phyloP scores from a whole-genome alignment of 164 flowering plant species.

The Tetracentron sinense region DNA sequence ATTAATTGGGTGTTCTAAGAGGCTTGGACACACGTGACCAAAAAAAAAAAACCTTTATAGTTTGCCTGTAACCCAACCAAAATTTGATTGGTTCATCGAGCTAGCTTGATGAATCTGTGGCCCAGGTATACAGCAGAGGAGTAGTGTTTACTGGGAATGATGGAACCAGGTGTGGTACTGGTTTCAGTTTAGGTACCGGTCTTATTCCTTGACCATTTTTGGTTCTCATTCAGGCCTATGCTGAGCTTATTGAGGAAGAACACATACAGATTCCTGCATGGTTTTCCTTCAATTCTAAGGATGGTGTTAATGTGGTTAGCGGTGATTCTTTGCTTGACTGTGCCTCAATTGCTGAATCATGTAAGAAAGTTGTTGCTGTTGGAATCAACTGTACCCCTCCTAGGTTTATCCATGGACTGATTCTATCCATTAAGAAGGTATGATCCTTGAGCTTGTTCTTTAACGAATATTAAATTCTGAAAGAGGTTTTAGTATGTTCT shows the following conservation, averaged over 20 bases:
- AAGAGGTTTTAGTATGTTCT: background rate
- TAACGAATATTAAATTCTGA: background rate
- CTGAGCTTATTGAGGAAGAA: conserved; percentile 74
- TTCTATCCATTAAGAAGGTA: conserved; percentile 60
- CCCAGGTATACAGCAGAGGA: background rate
- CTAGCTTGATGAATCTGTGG: background rate
- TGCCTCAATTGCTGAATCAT: conserved; percentile 60
- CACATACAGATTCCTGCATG: conserved; percentile 70
- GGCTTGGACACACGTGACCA: too few species aligned
- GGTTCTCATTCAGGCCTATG: conserved; percentile 57
- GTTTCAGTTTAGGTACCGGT: background rate
- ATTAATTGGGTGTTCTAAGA: too few species aligned
- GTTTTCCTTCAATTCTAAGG: conserved; percentile 76
- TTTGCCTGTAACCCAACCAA: background rate
- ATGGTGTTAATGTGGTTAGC: conserved; percentile 71
- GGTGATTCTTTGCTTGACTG: conserved; percentile 77
- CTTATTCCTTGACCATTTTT: background rate
- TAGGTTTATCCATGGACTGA: conserved; percentile 58
- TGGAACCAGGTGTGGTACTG: background rate
- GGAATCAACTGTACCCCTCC: conserved; percentile 97
- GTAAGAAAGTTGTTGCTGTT: conserved; percentile 68
- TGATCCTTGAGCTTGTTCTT: background rate
- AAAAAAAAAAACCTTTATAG: too few species aligned
- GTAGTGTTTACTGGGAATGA: background rate
- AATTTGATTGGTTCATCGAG: background rate